Evolutionary conservation across 352 stramenopile genomes (phyloP), one percentile per base, ranked within the genome.

Genomic region (Globisporangium echinulatum): DNA sequence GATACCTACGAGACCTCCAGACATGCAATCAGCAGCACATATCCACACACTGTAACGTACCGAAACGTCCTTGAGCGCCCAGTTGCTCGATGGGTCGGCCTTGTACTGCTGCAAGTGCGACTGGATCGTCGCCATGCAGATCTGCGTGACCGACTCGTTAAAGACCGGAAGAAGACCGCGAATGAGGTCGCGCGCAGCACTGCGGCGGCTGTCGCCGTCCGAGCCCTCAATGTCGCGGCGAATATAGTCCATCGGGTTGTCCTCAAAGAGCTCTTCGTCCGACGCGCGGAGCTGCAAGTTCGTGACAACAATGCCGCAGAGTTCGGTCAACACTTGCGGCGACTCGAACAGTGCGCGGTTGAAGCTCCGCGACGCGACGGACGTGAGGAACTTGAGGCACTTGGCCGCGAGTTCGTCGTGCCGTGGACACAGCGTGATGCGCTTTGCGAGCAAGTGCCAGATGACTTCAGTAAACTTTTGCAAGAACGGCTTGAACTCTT

Each of bases 241-340:
- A 66, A 99, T 99, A 75, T 98, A 99, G 58, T 99, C 97, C 62
- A 97, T 90, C 7, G 96, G 96, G 70, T 99, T 98, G 69, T 99
- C 97, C 67, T 99, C 97, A 65, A 99, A 99, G 19, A 97, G 75
- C 72, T 99, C 96, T 67, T 99, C 97, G 55, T 96, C 88, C 10
- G 77, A 88, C 49, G 98, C 94, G n/a, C 97, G 89, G 58, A 99
- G 85, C 60, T 89, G 93, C 42, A 99, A 61, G 71, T 99, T 99
- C 13, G 94, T 98, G 53, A 99, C 94, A 8, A 99, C 95, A 69
- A 99, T 99, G 10, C 94, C 79, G 61, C 98, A 93, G 52, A 99
- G 97, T 64, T 99, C 77, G 0, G 75, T 74, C 33, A 93, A 62
- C 19, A 96, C 76, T 44, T 91, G 76, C 9, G 75, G 69, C 9